These are phyloP conservation scores for Pseudogymnoascus sp. DNA, from an alignment of 2,329 filamentous ascomycete genomes.

Conservation along the genomic window DNA sequence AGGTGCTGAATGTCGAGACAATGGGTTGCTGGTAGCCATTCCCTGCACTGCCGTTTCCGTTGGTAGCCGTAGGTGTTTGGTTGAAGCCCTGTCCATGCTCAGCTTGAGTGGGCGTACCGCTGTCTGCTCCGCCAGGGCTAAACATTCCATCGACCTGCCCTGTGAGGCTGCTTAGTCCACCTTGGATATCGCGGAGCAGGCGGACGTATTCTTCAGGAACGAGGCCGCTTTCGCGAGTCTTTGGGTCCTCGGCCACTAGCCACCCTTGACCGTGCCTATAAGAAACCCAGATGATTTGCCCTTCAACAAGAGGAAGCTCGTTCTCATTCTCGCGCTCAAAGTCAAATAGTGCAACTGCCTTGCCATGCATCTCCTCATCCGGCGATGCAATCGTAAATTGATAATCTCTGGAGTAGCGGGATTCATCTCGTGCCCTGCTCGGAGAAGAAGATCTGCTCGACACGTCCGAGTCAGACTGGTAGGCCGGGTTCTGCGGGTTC, in stretches of 20 bases:
- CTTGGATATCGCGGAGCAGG: slow-evolving; percentile 85
- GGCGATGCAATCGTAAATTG: slow-evolving; percentile 92
- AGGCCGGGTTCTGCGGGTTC: slow-evolving; percentile 29
- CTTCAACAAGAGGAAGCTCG: slow-evolving; percentile 84
- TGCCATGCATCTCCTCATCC: slow-evolving; percentile 96
- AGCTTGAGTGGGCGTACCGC: slow-evolving; percentile 54
- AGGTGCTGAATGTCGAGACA: slow-evolving; percentile 63
- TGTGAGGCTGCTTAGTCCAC: slow-evolving; percentile 69
- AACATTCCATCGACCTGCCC: slow-evolving; percentile 48
- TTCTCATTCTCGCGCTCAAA: slow-evolving; percentile 96
- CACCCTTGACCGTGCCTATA: slow-evolving; percentile 95
- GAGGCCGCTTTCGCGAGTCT: slow-evolving; percentile 86
- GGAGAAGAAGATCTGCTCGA: slow-evolving; percentile 55
- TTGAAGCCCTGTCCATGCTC: slow-evolving; percentile 44
- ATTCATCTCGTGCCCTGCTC: slow-evolving; percentile 56
- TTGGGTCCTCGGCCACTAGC: slow-evolving; percentile 93
- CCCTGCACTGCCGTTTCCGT: slow-evolving; percentile 41
- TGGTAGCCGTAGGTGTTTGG: slow-evolving; percentile 38
- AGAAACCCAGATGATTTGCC: slow-evolving; percentile 92
- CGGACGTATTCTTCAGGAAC: slow-evolving; percentile 97
- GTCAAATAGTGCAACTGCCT: slow-evolving; percentile 90
- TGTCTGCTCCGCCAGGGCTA: slow-evolving; percentile 47
- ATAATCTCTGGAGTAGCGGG: slow-evolving; percentile 82
- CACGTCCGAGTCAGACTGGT: slow-evolving; percentile 48
- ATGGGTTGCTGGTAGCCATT: slow-evolving; percentile 64